phyloP scores from a whole-genome alignment of 192 early-diverging fungal genomes.

The Podochytrium sp. region DNA sequence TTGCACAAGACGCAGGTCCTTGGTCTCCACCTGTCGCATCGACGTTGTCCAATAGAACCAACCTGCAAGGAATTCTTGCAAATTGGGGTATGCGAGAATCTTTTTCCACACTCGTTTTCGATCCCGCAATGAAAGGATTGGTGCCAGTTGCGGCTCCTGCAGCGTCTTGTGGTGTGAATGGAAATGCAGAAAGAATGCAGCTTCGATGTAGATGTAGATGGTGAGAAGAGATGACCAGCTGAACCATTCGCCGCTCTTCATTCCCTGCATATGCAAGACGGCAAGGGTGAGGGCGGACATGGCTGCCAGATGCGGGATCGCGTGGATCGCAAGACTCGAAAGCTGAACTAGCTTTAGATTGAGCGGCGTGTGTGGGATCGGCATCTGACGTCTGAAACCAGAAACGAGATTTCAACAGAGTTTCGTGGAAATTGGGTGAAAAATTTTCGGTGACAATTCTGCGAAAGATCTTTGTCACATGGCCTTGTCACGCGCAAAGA shows the following conservation, averaged over 20 bases:
- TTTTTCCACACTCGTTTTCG: neutral
- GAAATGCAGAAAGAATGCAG: neutral
- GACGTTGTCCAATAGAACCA: conserved; percentile 6
- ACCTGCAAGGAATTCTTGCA: neutral
- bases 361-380: neutral
- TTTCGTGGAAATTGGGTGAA: too few species aligned
- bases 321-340: neutral
- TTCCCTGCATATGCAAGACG: neutral
- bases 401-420: too few species aligned
- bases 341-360: neutral
- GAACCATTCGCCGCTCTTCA: neutral
- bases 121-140: neutral
- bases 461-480: too few species aligned
- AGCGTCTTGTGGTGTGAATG: neutral
- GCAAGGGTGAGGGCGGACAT: neutral
- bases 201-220: neutral
- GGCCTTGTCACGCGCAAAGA: too few species aligned
- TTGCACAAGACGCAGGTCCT: neutral
- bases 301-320: neutral
- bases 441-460: too few species aligned
- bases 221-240: neutral
- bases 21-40: neutral
- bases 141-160: neutral
- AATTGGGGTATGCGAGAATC: neutral
- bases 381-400: too few species aligned